Percentiles rank a stretch among this genome's conserved stretches.
Conservation (phyloP, 139 green algal species). For the Chlorella vulgaris region DNA sequence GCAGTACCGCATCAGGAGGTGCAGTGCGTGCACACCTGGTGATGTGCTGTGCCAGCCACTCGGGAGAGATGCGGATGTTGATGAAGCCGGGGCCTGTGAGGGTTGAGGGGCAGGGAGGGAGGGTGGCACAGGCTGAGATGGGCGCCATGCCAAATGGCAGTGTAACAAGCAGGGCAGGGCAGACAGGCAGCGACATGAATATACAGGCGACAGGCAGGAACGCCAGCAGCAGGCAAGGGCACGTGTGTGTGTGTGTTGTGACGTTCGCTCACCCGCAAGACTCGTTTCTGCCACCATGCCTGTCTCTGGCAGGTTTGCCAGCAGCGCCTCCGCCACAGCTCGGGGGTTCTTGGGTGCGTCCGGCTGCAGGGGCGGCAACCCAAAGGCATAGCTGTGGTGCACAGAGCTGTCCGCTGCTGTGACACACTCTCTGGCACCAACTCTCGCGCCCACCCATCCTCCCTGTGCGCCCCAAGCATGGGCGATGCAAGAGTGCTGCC, state of each 20-base stretch:
- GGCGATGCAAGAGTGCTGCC: not conserved
- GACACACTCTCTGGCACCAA: no score
- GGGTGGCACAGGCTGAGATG: no score
- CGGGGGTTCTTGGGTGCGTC: conserved; percentile 85
- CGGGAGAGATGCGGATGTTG: conserved; percentile 76
- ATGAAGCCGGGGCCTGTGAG: conserved; percentile 93
- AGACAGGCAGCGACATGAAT: not conserved
- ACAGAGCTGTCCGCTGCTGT: not conserved
- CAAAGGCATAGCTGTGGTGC: no score
- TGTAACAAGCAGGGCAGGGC: not conserved
- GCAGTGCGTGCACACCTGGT: not conserved
- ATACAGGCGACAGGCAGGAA: not conserved
- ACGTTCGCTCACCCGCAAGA: conserved; percentile 56
- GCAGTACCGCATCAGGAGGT: no score
- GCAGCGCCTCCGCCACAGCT: conserved; percentile 84
- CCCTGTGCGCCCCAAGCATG: no score
- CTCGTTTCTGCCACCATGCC: conserved; percentile 56
- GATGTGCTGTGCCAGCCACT: conserved; percentile 45
- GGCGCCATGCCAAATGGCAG: no score
- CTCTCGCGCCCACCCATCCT: no score
- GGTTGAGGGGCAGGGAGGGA: not conserved
- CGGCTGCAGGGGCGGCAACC: conserved; percentile 46
- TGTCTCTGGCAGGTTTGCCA: conserved; percentile 69
- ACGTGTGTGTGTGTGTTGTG: no score
- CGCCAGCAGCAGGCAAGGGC: no score